Evolutionary conservation across 2,329 filamentous ascomycete genomes (phyloP), one percentile per base, ranked within the genome.

Genomic region (Plenodomus tracheiphilus): DNA sequence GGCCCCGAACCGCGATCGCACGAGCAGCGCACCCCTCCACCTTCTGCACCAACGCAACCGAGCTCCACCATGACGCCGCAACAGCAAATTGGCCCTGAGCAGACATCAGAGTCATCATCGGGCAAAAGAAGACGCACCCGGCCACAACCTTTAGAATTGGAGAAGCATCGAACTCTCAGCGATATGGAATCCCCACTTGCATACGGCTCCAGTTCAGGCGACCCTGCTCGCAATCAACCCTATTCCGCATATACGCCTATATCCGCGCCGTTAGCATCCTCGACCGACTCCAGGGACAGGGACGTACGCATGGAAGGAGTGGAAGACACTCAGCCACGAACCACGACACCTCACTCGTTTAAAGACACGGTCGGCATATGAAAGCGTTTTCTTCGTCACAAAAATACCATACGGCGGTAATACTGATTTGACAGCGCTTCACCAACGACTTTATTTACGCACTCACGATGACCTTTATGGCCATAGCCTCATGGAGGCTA

Each of bases 341-440:
- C 67, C 25, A 70, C 69, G 43, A 74, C 71, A 62, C 70, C 71
- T 64, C 71, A 68, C 54, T 74, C 71, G 58, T 74, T 74, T 63
- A 74, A 74, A 70, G 70, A 74, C 54, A 74, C 71, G 41, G 71
- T 74, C 63, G 71, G 71, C 68, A 74, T 74, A 58, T 73, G 64
- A 72, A 55, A 62, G 58, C 64, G 58, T 72, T 72, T 62, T 62
- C 60, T 69, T 64, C 61, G 63, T 68, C 59, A 60, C 52, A 71
- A 69, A 70, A 71, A 66, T 61, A 67, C 61, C 59, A 66, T 43
- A 50, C 57, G 68, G 69, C 58, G 68, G 68, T 65, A 69, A 64
- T 64, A 63, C 60, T 69, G 58, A 63, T 71, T 72, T 70, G 54
- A 64, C 66, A 70, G 61, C 68, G 64, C 69, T 70, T 55, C 46